Base-by-base conservation (phyloP, 2,329 filamentous ascomycete genomes). In the Raffaelea deltoideospora region DNA sequence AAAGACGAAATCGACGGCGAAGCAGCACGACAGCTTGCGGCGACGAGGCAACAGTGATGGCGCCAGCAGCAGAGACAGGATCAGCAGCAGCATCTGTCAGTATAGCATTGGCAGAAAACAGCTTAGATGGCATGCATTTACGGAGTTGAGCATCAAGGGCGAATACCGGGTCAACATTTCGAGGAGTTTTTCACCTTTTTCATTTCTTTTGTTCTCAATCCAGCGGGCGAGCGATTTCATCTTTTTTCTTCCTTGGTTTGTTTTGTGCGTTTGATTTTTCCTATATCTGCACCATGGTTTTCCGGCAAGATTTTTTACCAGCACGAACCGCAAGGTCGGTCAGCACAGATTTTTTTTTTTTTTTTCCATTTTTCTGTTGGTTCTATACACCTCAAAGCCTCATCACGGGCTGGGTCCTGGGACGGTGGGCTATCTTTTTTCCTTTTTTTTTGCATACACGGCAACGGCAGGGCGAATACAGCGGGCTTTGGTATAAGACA, bases 361-460 rank as follows among this genome's bases (percentile, higher is more conserved):
- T 22, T 29, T 31, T n/a, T n/a, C n/a, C 13, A 26, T 31, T 28
- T 38, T n/a, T n/a, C n/a, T n/a, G n/a, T n/a, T n/a, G n/a, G n/a
- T n/a, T n/a, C n/a, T n/a, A n/a, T n/a, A n/a, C n/a, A n/a, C n/a
- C n/a, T n/a, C n/a, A n/a, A n/a, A n/a, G 52, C 50, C 52, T 66
- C 62, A 63, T 61, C 60, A 65, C 14, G 61, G 66, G 67, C 67
- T 67, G 63, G 67, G 58, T 61, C 59, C 59, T 50, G 60, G 58
- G 59, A 30, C 5, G n/a, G 59, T 58, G 59, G 61, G 57, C 54
- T 59, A 63, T 58, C 60, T 61, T 58, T 61, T 60, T 59, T 64
- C 64, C 65, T 67, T 69, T 65, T 64, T 60, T 59, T n/a, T n/a
- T n/a, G n/a, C n/a, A n/a, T n/a, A n/a, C n/a, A n/a, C n/a, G n/a